A percentile compares a stretch with the other conserved stretches of the same genome.
Evolutionary conservation across 495 filamentous ascomycete genomes (phyloP).

Genomic region (Neurospora africana): DNA sequence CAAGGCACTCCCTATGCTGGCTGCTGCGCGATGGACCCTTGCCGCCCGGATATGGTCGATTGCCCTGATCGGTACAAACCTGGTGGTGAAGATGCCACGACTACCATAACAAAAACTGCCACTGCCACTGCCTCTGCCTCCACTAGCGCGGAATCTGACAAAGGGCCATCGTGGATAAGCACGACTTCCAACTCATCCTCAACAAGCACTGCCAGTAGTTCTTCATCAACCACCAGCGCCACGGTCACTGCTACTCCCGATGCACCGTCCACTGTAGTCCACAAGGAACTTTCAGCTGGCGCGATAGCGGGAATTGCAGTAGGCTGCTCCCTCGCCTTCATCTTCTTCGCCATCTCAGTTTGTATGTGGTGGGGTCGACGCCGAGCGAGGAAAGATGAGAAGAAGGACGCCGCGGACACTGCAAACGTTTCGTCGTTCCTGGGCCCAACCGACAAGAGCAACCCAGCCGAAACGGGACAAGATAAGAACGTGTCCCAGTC

Average conservation of each 20-base stretch:
- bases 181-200: background rate
- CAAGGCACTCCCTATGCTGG: slow-evolving; percentile 4
- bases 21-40: slow-evolving; percentile 18
- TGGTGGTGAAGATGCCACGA: background rate
- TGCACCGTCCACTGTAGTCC: background rate
- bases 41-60: slow-evolving; percentile 5
- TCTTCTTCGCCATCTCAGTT: slow-evolving; percentile 4
- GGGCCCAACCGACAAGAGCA: background rate
- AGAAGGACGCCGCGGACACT: background rate
- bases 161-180: background rate
- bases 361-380: slow-evolving; percentile 11
- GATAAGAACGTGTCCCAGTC: background rate
- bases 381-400: slow-evolving; percentile 3
- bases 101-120: background rate
- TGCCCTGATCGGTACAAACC: slow-evolving; percentile 7
- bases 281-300: slow-evolving; percentile 3
- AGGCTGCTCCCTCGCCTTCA: slow-evolving; percentile 4
- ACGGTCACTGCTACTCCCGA: background rate
- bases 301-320: slow-evolving; percentile 14
- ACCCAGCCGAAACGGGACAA: background rate
- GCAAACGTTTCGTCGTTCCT: background rate
- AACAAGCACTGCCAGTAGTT: background rate
- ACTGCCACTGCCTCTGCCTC: background rate
- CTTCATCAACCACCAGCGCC: background rate
- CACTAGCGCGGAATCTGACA: background rate